These are phyloP conservation scores for Pleomassaria siparia DNA, from an alignment of 2,329 filamentous ascomycete genomes.

Conservation along the genomic window DNA sequence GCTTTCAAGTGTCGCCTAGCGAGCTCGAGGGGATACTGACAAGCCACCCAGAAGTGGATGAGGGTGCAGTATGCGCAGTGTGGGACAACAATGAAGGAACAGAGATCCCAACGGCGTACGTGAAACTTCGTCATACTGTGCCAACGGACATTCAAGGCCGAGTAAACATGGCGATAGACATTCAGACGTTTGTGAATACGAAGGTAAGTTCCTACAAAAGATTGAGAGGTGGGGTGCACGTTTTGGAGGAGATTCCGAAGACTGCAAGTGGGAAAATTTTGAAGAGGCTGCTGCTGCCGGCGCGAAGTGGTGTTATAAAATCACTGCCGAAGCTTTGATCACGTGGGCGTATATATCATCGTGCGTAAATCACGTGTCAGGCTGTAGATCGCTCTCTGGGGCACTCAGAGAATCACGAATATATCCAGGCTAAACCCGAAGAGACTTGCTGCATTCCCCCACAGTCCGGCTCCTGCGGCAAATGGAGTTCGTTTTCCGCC, in stretches of 20 bases:
- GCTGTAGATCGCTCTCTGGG: no score
- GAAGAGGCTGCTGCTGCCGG: conserved; percentile 21
- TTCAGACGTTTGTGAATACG: conserved; percentile 26
- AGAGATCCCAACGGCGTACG: conserved; percentile 36
- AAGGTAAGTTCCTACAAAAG: conserved; percentile 36
- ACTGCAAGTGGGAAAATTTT: conserved; percentile 32
- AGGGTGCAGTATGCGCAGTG: conserved; percentile 36
- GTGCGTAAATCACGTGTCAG: no score
- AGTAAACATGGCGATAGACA: conserved; percentile 11
- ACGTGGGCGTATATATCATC: no score
- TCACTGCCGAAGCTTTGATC: no score
- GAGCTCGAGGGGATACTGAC: conserved; percentile 36
- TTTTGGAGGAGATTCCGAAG: conserved; percentile 31
- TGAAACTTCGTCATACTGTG: conserved; percentile 17
- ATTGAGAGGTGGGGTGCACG: conserved; percentile 27
- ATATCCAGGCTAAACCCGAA: no score
- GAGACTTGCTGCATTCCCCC: not conserved
- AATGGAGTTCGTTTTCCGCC: no score
- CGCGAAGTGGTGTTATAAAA: conserved; percentile 11
- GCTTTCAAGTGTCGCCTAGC: conserved; percentile 33
- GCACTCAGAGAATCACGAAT: no score
- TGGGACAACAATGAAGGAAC: conserved; percentile 23
- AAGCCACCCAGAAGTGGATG: conserved; percentile 25
- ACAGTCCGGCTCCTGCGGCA: no score
- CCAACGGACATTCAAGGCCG: conserved; percentile 3